phyloP scores from a whole-genome alignment of 2,329 filamentous ascomycete species.

The Hortaea werneckii region DNA sequence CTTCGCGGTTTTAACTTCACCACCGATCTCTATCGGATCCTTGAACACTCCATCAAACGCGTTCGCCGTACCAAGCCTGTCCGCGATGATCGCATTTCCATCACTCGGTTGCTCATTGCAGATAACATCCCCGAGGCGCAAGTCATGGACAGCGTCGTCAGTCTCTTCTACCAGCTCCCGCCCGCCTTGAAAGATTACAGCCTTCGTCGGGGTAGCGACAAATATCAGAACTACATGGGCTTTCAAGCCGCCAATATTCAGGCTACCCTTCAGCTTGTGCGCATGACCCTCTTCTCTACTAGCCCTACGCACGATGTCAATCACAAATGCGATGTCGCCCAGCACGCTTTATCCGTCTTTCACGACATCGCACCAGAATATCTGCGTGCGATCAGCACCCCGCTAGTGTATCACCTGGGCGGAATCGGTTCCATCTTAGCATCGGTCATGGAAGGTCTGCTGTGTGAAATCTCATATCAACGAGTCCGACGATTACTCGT shows the following conservation, averaged over 20 bases:
- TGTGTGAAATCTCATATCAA: slow-evolving; percentile 34
- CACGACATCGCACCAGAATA: slow-evolving; percentile 35
- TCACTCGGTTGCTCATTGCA: slow-evolving; percentile 16
- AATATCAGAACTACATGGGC: slow-evolving; percentile 31
- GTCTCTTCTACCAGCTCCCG: slow-evolving; percentile 22
- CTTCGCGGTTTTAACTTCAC: slow-evolving; percentile 49
- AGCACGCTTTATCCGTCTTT: slow-evolving; percentile 36
- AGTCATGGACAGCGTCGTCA: slow-evolving; percentile 21
- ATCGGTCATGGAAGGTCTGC: slow-evolving; percentile 34
- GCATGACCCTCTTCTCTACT: slow-evolving; percentile 34
- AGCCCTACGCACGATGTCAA: slow-evolving; percentile 22
- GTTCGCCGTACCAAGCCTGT: slow-evolving; percentile 12
- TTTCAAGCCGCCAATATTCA: slow-evolving; percentile 44
- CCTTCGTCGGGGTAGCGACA: slow-evolving; percentile 23
- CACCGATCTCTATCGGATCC: slow-evolving; percentile 46
- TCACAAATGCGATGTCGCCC: slow-evolving; percentile 37
- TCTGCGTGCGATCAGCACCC: slow-evolving; percentile 39
- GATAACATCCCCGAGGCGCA: slow-evolving; percentile 17
- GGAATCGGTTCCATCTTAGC: slow-evolving; percentile 42
- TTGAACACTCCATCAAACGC: slow-evolving; percentile 39
- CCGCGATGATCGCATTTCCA: slow-evolving; percentile 14
- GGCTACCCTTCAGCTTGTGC: slow-evolving; percentile 38
- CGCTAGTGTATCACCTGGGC: slow-evolving; percentile 39
- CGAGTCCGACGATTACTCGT: slow-evolving; percentile 34
- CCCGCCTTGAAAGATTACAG: slow-evolving; percentile 21